These are phyloP conservation scores for Agarophyton chilense DNA, from an alignment of 23 red algal species.

Conservation along the genomic window DNA sequence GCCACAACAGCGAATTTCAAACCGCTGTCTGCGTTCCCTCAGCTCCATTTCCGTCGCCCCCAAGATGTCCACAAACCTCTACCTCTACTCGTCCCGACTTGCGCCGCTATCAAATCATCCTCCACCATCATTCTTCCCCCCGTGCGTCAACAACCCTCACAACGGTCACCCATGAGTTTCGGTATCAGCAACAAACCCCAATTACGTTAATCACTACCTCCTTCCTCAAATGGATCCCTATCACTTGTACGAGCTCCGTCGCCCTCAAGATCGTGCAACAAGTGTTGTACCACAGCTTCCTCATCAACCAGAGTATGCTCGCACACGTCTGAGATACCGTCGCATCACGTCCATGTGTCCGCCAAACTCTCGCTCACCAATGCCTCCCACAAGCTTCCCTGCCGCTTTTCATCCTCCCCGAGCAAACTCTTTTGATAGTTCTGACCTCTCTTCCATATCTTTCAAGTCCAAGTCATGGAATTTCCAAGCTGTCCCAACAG, in stretches of 20 bases:
- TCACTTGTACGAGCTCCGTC: slow-evolving; percentile 28
- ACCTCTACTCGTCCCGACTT: not conserved
- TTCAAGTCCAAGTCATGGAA: not conserved
- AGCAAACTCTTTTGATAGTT: not conserved
- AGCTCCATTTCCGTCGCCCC: no score
- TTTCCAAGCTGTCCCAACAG: not conserved
- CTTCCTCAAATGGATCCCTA: slow-evolving; percentile 9
- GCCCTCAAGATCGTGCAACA: slow-evolving; percentile 16
- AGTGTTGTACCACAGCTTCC: slow-evolving; percentile 28
- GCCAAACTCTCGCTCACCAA: not conserved
- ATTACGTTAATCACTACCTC: not conserved
- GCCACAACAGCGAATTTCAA: no score
- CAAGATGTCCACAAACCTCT: no score
- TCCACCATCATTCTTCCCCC: not conserved
- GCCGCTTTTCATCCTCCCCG: not conserved
- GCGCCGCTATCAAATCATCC: not conserved
- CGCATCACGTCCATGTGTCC: slow-evolving; percentile 12
- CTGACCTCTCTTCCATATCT: not conserved
- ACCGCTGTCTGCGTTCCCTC: no score
- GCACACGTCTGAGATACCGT: slow-evolving; percentile 40
- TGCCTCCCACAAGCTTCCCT: not conserved
- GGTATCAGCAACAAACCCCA: not conserved
- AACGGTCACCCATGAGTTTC: not conserved
- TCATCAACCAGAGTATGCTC: slow-evolving; percentile 26
- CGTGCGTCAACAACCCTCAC: not conserved